Evolutionary conservation across 768 basidiomycete species (phyloP), one percentile per base, ranked within the genome.

Genomic region (Tulasnella calospora): DNA sequence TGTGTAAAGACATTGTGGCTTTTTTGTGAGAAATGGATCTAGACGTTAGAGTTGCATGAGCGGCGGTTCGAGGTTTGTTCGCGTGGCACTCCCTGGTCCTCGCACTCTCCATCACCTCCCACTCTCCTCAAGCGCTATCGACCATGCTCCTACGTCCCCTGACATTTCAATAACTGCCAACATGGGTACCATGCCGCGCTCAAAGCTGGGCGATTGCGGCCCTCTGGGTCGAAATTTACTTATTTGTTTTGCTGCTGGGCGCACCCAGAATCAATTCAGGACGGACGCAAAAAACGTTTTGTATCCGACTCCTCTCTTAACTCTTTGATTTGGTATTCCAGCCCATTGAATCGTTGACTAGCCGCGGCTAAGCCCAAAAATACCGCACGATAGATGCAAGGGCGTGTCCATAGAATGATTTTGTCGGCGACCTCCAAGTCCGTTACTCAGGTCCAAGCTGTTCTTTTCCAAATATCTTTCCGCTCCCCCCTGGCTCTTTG

Each of bases 1-100:
- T 77, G 79, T 79, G 13, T 82, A 76, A 40, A 35, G 61, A 27
- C 30, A 35, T 67, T 67, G 27, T 15, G 12, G 27, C 30, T 2
- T n/a, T 57, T n/a, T 57, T 27, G 61, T 67, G n/a, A 15, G 61
- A 67, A 67, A 67, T 67, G 61, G 61, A 67, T 67, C 15, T 67
- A 67, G 61, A 27, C n/a, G 1, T 12, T 35, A 17, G 27, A 27
- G 27, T 23, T 27, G 19, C 61, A 67, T 27, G 15, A 67, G 27
- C 13, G 33, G 33, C 6, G 5, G 12, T 35, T 13, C 13, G 3
- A 23, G 17, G 8, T 17, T 67, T 33, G 27, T 35, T 67, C 61
- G 61, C 19, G 61, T 67, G 61, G 30, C 30, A 13, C 61, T n/a
- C n/a, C 8, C 46, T n/a, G n/a, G n/a, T n/a, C n/a, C n/a, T n/a